Evolutionary conservation across 2,329 filamentous ascomycete species (phyloP).

Genomic region (Trichoderma afroharzianum): DNA sequence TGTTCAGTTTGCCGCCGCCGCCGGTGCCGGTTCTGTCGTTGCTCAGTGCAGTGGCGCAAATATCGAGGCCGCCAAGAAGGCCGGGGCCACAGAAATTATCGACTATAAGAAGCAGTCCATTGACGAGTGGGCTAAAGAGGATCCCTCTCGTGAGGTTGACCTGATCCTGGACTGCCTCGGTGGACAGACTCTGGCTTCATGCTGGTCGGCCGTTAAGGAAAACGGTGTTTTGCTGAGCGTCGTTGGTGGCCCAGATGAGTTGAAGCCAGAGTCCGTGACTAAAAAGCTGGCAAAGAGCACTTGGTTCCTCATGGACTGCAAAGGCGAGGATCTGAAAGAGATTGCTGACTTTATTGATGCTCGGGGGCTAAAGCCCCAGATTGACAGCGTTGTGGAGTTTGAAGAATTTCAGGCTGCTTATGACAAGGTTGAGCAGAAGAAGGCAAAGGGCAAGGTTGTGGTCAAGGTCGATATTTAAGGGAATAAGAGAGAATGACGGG

Average conservation of each 20-base stretch:
- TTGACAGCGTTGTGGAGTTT: constrained; percentile 40
- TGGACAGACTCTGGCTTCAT: constrained; percentile 30
- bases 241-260: constrained; percentile 27
- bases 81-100: constrained; percentile 37
- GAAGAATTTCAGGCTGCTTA: constrained; percentile 38
- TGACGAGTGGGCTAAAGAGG: constrained; percentile 30
- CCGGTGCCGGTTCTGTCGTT: constrained; percentile 36
- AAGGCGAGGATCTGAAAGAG: constrained; percentile 33
- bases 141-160: constrained; percentile 30
- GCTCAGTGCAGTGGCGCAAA: constrained; percentile 32
- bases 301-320: constrained; percentile 38
- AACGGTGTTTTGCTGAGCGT: constrained; percentile 35
- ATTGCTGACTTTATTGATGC: constrained; percentile 34
- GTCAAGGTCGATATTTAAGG: constrained; percentile 29
- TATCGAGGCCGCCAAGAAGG: constrained; percentile 26
- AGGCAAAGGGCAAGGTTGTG: constrained; percentile 38
- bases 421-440: constrained; percentile 33
- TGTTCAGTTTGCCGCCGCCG: constrained; percentile 35
- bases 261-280: constrained; percentile 28
- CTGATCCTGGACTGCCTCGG: constrained; percentile 37
- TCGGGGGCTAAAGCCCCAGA: constrained; percentile 30
- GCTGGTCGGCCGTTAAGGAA: constrained; percentile 35
- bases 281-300: constrained; percentile 30
- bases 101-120: constrained; percentile 34
- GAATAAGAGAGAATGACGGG: not conserved